Conservation (phyloP, 441 rosid genomes). For the Adansonia rubrostipa region DNA sequence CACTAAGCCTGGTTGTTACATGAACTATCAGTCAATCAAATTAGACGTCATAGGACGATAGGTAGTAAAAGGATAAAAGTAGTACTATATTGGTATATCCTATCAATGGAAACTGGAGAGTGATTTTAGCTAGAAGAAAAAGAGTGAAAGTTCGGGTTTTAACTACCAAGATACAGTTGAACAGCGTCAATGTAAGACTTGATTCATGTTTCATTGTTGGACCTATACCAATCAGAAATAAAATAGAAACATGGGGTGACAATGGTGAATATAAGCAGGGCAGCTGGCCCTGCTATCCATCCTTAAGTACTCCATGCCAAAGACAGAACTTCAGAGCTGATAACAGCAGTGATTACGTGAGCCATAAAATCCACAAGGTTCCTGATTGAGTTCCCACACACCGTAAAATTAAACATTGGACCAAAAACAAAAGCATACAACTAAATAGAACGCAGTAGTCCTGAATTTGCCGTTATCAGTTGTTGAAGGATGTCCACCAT, state of each 20-base stretch:
- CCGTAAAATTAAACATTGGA: slow-evolving; percentile 3
- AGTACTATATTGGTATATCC: neutral
- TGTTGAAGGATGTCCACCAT: slow-evolving; percentile 46
- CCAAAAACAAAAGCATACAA: neutral
- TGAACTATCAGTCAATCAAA: slow-evolving; percentile 38
- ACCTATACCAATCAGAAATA: slow-evolving; percentile 54
- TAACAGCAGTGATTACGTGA: slow-evolving; percentile 65
- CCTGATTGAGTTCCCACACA: slow-evolving; percentile 39
- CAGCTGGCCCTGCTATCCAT: slow-evolving; percentile 61
- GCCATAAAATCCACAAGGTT: slow-evolving; percentile 49
- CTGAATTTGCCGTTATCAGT: slow-evolving; percentile 44
- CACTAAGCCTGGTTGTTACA: slow-evolving; percentile 48
- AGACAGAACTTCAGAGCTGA: slow-evolving; percentile 64
- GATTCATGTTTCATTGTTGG: slow-evolving; percentile 44
- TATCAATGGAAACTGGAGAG: no score
- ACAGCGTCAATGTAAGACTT: slow-evolving; percentile 59
- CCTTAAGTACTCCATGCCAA: slow-evolving; percentile 67
- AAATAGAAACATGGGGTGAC: slow-evolving; percentile 49
- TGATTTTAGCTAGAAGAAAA: neutral
- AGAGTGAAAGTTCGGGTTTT: neutral
- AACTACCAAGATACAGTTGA: slow-evolving; percentile 48
- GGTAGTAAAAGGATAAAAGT: neutral
- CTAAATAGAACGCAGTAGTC: neutral
- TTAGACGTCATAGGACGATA: slow-evolving; percentile 27
- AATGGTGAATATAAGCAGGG: slow-evolving; percentile 47